phyloP scores from a whole-genome alignment of 2,329 filamentous ascomycete species.

The Sphaerulina vaccinii region DNA sequence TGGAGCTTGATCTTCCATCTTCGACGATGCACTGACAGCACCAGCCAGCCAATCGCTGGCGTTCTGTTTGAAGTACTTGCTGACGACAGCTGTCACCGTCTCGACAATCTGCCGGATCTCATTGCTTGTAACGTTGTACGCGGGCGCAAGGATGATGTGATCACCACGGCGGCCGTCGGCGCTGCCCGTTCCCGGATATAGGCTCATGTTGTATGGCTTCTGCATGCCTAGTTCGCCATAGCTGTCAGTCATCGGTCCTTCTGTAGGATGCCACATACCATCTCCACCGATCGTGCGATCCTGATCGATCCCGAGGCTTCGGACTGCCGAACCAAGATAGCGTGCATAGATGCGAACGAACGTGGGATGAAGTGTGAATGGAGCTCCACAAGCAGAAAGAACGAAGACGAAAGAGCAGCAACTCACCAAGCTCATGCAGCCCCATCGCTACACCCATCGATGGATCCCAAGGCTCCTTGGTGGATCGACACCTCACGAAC shows the following conservation, averaged over 20 bases:
- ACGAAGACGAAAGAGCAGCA: background rate
- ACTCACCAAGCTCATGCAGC: conserved; percentile 53
- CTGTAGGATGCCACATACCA: background rate
- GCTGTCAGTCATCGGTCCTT: background rate
- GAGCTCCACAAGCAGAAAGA: too few species aligned
- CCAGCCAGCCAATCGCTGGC: background rate
- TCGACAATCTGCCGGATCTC: conserved; percentile 59
- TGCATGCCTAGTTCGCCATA: conserved; percentile 38
- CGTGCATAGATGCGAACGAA: background rate
- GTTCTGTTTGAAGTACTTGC: conserved; percentile 43
- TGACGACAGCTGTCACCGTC: conserved; percentile 52
- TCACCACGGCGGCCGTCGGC: conserved; percentile 62
- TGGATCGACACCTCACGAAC: conserved; percentile 56
- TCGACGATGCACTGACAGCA: background rate
- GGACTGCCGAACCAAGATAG: background rate
- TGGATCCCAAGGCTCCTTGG: conserved; percentile 55
- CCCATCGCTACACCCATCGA: conserved; percentile 46
- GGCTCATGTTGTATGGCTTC: conserved; percentile 51
- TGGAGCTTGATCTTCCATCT: background rate
- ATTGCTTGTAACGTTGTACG: conserved; percentile 61
- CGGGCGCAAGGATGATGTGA: conserved; percentile 67
- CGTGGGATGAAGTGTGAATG: too few species aligned
- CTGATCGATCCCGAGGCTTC: background rate
- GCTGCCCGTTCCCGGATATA: conserved; percentile 65
- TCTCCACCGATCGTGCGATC: background rate